These are phyloP conservation scores for Trypanosoma avium DNA, from an alignment of 208 protist genomes.

Conservation along the genomic window DNA sequence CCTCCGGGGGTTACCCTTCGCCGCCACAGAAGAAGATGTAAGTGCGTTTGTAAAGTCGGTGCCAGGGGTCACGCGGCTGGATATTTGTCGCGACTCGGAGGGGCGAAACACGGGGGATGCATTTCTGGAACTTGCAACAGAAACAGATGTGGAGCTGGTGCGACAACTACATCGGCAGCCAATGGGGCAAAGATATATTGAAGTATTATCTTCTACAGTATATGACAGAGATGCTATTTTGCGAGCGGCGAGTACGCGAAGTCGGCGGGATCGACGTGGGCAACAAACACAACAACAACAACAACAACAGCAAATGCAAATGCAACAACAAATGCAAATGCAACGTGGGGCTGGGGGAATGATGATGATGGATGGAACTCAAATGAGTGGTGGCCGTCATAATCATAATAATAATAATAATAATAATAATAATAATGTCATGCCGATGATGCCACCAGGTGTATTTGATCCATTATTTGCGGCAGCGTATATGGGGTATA, in stretches of 20 bases:
- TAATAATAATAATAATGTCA: too few species aligned
- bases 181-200: conserved; percentile 71
- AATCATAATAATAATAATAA: too few species aligned
- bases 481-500: conserved; percentile 17
- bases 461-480: conserved; percentile 17
- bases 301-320: background rate
- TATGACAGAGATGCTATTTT: conserved; percentile 51
- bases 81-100: conserved; percentile 42
- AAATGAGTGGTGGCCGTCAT: too few species aligned
- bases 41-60: conserved; percentile 40
- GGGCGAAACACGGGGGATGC: conserved; percentile 63
- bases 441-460: conserved; percentile 13
- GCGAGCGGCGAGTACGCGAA: conserved; percentile 31
- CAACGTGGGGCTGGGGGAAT: too few species aligned
- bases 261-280: conserved; percentile 17
- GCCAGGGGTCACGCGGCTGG: conserved; percentile 33
- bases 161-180: conserved; percentile 36
- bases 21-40: conserved; percentile 51
- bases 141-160: conserved; percentile 32
- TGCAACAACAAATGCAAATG: background rate
- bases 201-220: conserved; percentile 45
- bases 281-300: background rate
- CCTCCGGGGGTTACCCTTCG: conserved; percentile 75
- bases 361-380: too few species aligned
- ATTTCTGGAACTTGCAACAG: conserved; percentile 55